A percentile compares a stretch with the other conserved stretches of the same genome.
These are phyloP conservation scores for Millerozyma miso DNA, from an alignment of 805 yeast genomes.

Conservation along the genomic window DNA sequence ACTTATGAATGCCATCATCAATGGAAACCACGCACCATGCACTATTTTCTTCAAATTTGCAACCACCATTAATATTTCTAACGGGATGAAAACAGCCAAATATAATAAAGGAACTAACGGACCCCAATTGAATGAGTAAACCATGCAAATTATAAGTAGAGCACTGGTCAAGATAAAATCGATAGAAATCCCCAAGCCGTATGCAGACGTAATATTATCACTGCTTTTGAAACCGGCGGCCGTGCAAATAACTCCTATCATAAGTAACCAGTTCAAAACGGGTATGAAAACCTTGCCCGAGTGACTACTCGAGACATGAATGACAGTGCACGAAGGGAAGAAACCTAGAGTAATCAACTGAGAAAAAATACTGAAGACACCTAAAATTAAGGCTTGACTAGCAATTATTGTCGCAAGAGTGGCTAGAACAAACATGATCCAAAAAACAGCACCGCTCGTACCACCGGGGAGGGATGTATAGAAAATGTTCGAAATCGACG, in stretches of 20 bases:
- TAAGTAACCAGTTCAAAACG: conserved; percentile 43
- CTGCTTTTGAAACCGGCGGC: conserved; percentile 51
- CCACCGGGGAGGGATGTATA: conserved; percentile 51
- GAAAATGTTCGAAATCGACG: conserved; percentile 38
- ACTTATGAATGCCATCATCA: conserved; percentile 39
- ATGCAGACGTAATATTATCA: conserved; percentile 52
- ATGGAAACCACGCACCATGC: conserved; percentile 62
- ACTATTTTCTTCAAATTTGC: conserved; percentile 50
- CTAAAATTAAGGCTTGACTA: conserved; percentile 54
- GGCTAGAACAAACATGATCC: conserved; percentile 51
- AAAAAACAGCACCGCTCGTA: conserved; percentile 38
- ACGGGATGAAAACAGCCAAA: conserved; percentile 38
- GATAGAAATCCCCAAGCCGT: conserved; percentile 55
- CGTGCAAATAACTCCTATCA: conserved; percentile 48
- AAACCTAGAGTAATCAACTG: conserved; percentile 54
- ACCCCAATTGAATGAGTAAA: conserved; percentile 41
- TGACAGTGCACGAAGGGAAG: conserved; percentile 46
- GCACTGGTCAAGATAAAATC: conserved; percentile 52
- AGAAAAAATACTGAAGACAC: conserved; percentile 49
- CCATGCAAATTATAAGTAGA: conserved; percentile 42
- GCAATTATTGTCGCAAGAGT: conserved; percentile 56
- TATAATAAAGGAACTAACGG: conserved; percentile 31
- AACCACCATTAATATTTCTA: conserved; percentile 44
- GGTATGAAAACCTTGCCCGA: conserved; percentile 55
- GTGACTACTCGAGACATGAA: conserved; percentile 41